Evolutionary conservation across 768 basidiomycete genomes (phyloP), one percentile per base, ranked within the genome.

Genomic region (Ramaria rubella): DNA sequence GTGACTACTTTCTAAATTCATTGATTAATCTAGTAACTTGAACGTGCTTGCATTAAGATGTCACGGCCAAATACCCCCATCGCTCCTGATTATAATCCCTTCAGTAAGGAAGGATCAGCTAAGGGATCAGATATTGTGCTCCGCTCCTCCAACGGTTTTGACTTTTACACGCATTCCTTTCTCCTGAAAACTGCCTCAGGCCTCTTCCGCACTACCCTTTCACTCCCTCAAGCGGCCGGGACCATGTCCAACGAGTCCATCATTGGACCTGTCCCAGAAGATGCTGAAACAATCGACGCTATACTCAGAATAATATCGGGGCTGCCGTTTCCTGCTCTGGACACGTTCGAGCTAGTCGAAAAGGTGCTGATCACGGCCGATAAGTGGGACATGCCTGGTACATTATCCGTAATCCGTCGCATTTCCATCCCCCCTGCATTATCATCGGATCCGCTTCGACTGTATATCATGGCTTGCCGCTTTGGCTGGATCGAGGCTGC

Each of bases 351-450:
- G 60, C 57, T 67, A 29, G 68, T 86, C 53, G 83, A 86, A 52
- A 66, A 74, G 2, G 61, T 86, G 17, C 68, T 85, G 14, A 81
- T 75, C 52, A 81, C 82, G 0, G 78, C 82, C 0, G 82, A 86
- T 62, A 85, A 83, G 63, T 86, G 85, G 64, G 84, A 85, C 36
- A 85, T 83, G 80, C 76, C 80, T 0, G 85, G 84, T 0, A 81
- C 83, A 1, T 69, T 74, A 57, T 82, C 81, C 7, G 76, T 84
- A 60, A 67, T 84, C 49, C 81, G 81, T 31, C 76, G 81, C 31
- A 73, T 81, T 15, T 70, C 80, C 51, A 73, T 77, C 65, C 79
- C 78, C 0, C 78, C 77, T 1, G 69, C 75, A 0, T 71, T 85
- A 44, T 67, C 77, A 21, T 69, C 72, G 34, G 69, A 79, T 45